Evolutionary conservation across 2,329 filamentous ascomycete species (phyloP).

Genomic region (Onygenales sp.): DNA sequence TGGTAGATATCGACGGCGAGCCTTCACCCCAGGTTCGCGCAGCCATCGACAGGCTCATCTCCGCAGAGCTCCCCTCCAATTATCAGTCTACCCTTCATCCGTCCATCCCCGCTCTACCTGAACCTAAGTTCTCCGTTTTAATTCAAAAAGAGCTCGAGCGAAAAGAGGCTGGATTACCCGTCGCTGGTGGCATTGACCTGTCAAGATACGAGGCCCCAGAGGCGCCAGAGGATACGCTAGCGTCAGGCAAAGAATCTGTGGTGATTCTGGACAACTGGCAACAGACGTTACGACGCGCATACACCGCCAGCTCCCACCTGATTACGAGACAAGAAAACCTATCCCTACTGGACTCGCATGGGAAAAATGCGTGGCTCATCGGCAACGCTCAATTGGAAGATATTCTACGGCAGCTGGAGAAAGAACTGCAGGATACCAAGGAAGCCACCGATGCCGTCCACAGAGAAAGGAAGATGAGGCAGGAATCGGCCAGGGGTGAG

Average conservation of each 20-base stretch:
- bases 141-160: conserved; percentile 60
- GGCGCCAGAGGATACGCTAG: conserved; percentile 30
- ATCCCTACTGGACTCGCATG: conserved; percentile 65
- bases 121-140: conserved; percentile 53
- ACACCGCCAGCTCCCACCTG: conserved; percentile 51
- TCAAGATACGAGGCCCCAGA: conserved; percentile 75
- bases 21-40: conserved; percentile 53
- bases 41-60: conserved; percentile 60
- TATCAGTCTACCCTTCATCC: conserved; percentile 46
- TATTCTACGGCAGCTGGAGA: conserved; percentile 59
- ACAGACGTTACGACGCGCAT: conserved; percentile 44
- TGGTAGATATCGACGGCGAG: conserved; percentile 68
- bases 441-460: conserved; percentile 66
- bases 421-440: conserved; percentile 59
- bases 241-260: conserved; percentile 17
- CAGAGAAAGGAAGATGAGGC: conserved; percentile 55
- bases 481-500: conserved; percentile 65
- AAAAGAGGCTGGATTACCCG: conserved; percentile 49
- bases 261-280: conserved; percentile 39
- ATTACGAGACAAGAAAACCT: conserved; percentile 51
- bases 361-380: conserved; percentile 86
- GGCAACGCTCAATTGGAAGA: conserved; percentile 72
- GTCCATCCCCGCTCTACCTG: conserved; percentile 45
- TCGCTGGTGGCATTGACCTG: conserved; percentile 59
- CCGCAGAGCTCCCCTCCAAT: conserved; percentile 50